Base-by-base conservation (phyloP, 1,139 yeast genomes). In the Saccharomyces hybrid region DNA sequence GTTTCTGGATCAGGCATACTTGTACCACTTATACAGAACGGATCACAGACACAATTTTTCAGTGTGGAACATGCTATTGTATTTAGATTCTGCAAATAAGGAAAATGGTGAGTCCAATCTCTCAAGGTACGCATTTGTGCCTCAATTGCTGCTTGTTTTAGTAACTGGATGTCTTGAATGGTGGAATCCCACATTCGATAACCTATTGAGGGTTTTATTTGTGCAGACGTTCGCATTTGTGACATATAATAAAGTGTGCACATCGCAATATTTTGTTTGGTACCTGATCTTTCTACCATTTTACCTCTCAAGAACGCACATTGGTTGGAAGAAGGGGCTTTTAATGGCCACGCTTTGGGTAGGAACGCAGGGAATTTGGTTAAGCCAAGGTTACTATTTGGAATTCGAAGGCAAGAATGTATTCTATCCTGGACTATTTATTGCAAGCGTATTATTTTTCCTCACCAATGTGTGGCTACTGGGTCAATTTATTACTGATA, bases 1-100 rank as follows among this genome's bases (percentile, higher is more conserved):
- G 59, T 93, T 85, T 67, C 60, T 93, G n/a, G 76, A 81, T 51
- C 85, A 91, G 62, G 79, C 97, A 0, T 90, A 88, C 67, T 66
- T 89, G 11, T 93, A 93, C 67, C 99, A 93, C 68, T 72, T 93
- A 51, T 76, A 81, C 4, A 76, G 99, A 57, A 71, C 89, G 13
- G 99, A 93, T 68, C 99, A 93, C 69, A 82, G 99, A 53, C 99
- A 93, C 71, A 93, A 93, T 70, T 93, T 93, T 65, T 88, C 96
- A 1, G 78, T 91, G 1, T 93, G 91, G 77, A 88, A 93, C 65
- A 74, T 89, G 20, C 75, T 84, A 32, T 73, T 93, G 49, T 93
- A 93, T 71, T 81, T 79, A 64, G 78, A 78, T 51, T 84, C 90
- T 0, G 79, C 81, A 7, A 27, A 32, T 8, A 42, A 52, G 16